Evolutionary conservation across 179 eudicot species (phyloP), one percentile per base, ranked within the genome.

Genomic region (Gypsophila paniculata): DNA sequence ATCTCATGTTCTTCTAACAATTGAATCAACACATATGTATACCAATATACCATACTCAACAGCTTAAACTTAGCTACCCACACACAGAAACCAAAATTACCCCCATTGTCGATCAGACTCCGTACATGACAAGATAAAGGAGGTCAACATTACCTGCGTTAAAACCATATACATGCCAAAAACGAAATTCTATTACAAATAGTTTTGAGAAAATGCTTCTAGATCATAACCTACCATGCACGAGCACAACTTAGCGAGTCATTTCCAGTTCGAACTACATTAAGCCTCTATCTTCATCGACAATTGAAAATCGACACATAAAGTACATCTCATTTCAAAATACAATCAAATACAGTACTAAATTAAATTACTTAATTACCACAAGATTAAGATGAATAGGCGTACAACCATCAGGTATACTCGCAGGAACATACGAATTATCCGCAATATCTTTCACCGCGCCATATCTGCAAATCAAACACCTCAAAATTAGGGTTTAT

Each of bases 311-410:
- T 61, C 18, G 15, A 61, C 42, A 61, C 0, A 61, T 6, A 59
- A 6, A n/a, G n/a, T n/a, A 8, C 1, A 59, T 10, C 17, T 10
- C 25, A 25, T 22, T 59, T 59, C 36, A 59, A 61, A 61, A 32
- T 32, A 61, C 52, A 46, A 46, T 13, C 9, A 54, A 55, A 6
- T 21, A 1, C 8, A 55, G 3, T 21, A 1, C 8, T 19, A 29
- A 4, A 29, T 29, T 1, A 29, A 29, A 29, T 29, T 60, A 70
- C 64, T 58, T 17, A 15, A 81, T 83, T 87, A 94, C 99, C 99
- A 94, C 87, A 75, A 94, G 92, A 83, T 94, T 94, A 12, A 94
- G 81, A 81, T 94, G 99, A 77, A 94, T 86, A 22, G 99, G 90
- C 13, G 81, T 83, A 83, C 99, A 91, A 38, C 79, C 86, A 81